phyloP scores from a whole-genome alignment of 345 rosid species.

The Eucalyptus pauciflora region DNA sequence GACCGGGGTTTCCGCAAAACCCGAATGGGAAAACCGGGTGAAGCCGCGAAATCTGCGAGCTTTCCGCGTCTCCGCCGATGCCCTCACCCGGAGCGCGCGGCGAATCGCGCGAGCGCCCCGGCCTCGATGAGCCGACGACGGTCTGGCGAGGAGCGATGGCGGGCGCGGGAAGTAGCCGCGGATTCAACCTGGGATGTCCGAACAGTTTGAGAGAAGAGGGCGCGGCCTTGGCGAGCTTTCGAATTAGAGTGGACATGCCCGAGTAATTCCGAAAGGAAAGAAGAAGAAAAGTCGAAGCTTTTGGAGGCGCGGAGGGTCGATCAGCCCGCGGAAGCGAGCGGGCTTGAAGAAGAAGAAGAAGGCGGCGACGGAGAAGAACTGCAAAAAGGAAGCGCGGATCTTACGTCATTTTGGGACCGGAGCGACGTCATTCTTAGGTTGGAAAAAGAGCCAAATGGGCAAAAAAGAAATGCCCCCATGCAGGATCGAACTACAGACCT shows the following conservation, averaged over 20 bases:
- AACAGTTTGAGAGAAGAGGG: neutral
- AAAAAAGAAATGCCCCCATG: conserved; percentile 33
- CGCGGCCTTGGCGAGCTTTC: neutral
- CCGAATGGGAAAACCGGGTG: neutral
- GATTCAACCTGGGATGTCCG: neutral
- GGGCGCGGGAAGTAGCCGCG: neutral
- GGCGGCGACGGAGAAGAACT: neutral
- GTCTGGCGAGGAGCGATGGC: neutral
- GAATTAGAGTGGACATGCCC: neutral
- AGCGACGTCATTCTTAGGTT: neutral
- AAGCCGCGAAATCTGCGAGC: neutral
- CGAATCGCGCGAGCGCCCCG: neutral
- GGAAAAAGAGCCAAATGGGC: neutral
- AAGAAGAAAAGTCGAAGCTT: neutral
- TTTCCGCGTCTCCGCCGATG: neutral
- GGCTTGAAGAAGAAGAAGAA: neutral
- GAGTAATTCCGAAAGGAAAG: neutral
- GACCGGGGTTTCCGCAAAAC: neutral
- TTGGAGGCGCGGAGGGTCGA: neutral
- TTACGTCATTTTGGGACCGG: neutral
- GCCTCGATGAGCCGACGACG: neutral
- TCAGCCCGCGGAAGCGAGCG: neutral
- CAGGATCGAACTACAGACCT: conserved; percentile 83
- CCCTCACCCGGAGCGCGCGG: neutral
- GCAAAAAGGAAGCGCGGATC: neutral